Conservation (phyloP, 495 filamentous ascomycete species). For the Patellaria atrata region DNA sequence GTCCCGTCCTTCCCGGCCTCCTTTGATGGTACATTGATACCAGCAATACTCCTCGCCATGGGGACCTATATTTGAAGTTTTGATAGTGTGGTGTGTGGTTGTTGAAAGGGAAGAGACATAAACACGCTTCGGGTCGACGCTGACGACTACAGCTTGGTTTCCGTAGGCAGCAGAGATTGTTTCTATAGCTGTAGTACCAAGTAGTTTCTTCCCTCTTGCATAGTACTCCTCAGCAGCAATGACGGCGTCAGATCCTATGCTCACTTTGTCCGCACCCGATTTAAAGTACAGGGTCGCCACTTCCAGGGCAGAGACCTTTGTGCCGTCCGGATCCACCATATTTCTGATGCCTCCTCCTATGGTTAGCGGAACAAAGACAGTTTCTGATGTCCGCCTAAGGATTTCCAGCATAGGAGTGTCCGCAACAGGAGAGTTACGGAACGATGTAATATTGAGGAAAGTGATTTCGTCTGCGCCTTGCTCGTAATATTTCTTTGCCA, state of each 20-base stretch:
- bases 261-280: constrained; percentile 96
- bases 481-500: constrained; percentile 88
- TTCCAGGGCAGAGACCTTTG: constrained; percentile 67
- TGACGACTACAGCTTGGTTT: constrained; percentile 92
- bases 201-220: constrained; percentile 45
- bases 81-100: constrained; percentile 65
- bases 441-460: constrained; percentile 95
- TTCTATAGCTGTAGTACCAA: constrained; percentile 81
- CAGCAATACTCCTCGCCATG: constrained; percentile 75
- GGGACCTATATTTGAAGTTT: constrained; percentile 54
- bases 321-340: constrained; percentile 80
- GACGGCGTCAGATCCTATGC: constrained; percentile 91
- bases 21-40: constrained; percentile 97
- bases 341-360: constrained; percentile 92
- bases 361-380: constrained; percentile 93
- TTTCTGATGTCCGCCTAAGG: constrained; percentile 67
- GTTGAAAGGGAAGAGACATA: constrained; percentile 60
- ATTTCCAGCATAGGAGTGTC: constrained; percentile 96
- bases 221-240: constrained; percentile 84
- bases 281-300: constrained; percentile 97
- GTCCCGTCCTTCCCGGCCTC: constrained; percentile 79
- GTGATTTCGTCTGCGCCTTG: constrained; percentile 94
- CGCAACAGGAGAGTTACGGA: constrained; percentile 80
- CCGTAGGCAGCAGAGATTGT: constrained; percentile 87
- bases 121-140: constrained; percentile 81